Base-by-base conservation (phyloP, 768 basidiomycete species). In the Tylopilus felleus region DNA sequence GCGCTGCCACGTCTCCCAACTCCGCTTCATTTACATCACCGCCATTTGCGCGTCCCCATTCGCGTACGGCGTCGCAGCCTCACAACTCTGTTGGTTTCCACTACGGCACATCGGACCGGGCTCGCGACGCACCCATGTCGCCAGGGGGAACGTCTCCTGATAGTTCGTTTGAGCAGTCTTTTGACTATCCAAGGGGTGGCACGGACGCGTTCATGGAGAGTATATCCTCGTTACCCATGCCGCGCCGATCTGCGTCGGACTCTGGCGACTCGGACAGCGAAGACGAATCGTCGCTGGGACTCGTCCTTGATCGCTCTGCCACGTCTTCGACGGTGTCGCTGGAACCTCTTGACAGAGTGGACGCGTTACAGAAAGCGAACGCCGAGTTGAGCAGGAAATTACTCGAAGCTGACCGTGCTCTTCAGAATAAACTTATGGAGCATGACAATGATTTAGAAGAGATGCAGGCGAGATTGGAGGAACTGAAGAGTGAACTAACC, bases 401-500 rank as follows among this genome's bases (percentile, higher is more conserved):
- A 31, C 73, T 81, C 44, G 93, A 95, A 50, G 82, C 83, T 1
- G 91, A 94, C 63, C 74, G 80, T 41, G 82, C 80, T 1, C 65
- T 90, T 44, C 82, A 86, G 63, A 77, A 77, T 39, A 84, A 84
- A 59, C 75, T 93, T 14, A 69, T 71, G 12, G 88, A 93, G 48
- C 90, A 93, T 60, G 93, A 96, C 68, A 67, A 75, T n/a, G 87
- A 93, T 62, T 70, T 95, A 27, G 88, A 90, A 60, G 89, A 93
- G 54, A 80, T 90, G 71, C 86, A 95, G 63, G 72, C 71, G 4
- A 77, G 81, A 28, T 66, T 96, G 53, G 94, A 97, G 53, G 92
- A 97, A 65, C 69, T 87, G 55, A 75, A 80, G 58, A 80, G 75
- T 13, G 95, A 97, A 69, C 75, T 97, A 8, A 84, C 77, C 14